Evolutionary conservation across 345 rosid genomes (phyloP), one percentile per base, ranked within the genome.

Genomic region (Gossypium anomalum): DNA sequence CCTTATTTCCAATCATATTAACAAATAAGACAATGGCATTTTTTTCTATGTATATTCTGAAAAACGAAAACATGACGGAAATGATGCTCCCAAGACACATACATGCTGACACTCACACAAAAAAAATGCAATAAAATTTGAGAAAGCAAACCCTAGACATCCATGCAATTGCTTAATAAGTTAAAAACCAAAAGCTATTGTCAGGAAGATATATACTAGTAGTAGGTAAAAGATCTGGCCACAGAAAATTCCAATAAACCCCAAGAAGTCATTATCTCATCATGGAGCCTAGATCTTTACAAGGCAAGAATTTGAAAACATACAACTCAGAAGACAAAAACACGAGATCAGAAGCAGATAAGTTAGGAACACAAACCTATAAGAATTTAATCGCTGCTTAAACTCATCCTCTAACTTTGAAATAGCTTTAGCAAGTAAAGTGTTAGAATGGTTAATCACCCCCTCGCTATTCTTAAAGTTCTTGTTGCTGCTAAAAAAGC

Each of bases 361-460:
- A 69, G 17, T 29, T n/a, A 69, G 9, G 63, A 73, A 59, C 44
- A 77, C 77, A 78, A 78, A 93, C 99, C 99, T 95, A 87, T 91
- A 90, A 69, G 94, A 87, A 72, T 82, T 74, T 77, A 95, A 80
- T 22, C 89, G 88, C 75, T 89, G 96, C 85, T 84, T 90, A 81
- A 93, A 95, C 88, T 95, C 99, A 9, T 95, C 99, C 67, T 93
- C 98, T 57, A 93, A 89, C 85, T 93, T 93, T 38, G 96, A 87
- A 81, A 93, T 90, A 73, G 99, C 97, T 85, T 90, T 95, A 34
- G 87, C 85, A 84, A 93, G 98, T 80, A 95, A 86, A 77, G 65
- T 83, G 82, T 87, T 91, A 17, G 93, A 92, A 61, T 91, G 83
- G 77, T 84, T 88, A 74, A 91, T 84, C 64, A 90, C 88, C 72